Percentiles rank a stretch among this genome's conserved stretches.
Evolutionary conservation across 139 green algal genomes (phyloP).

Genomic region (Closterium sp.): DNA sequence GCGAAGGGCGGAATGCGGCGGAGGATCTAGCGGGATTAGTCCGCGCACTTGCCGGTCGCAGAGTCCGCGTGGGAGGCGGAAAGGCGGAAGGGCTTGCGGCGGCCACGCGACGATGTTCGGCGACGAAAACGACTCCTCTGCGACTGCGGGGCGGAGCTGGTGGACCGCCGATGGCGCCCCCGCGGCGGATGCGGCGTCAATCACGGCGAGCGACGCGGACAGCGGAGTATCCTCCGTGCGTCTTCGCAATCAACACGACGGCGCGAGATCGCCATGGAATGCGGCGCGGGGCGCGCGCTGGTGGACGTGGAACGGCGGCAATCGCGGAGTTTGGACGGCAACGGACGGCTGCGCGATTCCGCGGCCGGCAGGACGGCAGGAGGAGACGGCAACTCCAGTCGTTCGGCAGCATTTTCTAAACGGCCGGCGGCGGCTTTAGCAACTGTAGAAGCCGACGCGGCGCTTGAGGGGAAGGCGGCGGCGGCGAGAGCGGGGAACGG

Average conservation of each 20-base stretch:
- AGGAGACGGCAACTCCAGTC: neutral
- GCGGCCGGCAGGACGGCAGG: neutral
- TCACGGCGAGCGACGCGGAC: neutral
- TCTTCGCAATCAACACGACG: neutral
- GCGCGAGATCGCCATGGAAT: neutral
- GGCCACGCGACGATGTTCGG: neutral
- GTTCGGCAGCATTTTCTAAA: neutral
- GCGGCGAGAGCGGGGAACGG: too few relatives aligned
- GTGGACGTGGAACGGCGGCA: neutral
- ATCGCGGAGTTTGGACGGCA: neutral
- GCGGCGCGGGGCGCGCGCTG: neutral
- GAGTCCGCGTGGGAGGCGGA: neutral
- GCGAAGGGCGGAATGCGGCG: neutral
- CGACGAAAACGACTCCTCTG: neutral
- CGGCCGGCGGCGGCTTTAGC: neutral
- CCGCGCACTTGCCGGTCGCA: neutral
- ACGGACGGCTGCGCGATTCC: neutral
- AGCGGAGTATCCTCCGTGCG: neutral
- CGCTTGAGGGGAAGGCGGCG: neutral
- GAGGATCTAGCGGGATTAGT: neutral
- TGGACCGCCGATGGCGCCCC: neutral
- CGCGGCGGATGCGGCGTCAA: too few relatives aligned
- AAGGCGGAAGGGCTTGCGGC: neutral
- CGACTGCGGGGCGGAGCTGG: neutral
- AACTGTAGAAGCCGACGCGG: neutral